Evolutionary conservation across 2,329 filamentous ascomycete genomes (phyloP), one percentile per base, ranked within the genome.

Genomic region (Ascochyta fabae): DNA sequence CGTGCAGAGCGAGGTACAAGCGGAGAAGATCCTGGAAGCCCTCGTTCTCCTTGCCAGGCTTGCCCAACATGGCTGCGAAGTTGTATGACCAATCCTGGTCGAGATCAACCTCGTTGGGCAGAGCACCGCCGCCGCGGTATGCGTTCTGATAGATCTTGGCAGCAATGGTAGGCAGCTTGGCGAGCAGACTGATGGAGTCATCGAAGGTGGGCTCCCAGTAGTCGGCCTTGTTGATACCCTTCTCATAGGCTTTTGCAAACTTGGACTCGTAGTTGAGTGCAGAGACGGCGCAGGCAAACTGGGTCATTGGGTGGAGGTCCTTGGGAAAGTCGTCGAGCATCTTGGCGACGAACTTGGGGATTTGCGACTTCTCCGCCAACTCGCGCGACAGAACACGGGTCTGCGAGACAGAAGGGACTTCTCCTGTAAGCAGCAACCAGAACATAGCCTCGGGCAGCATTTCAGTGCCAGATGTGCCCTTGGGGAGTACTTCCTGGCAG

Each of bases 371-470:
- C 75, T 93, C 89, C 47, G 95, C 95, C 23, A 98, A 83, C 77
- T 98, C 89, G 55, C 88, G 86, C 42, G 92, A 96, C 68, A 99
- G 87, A 40, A 80, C 82, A 69, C 94, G 90, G 60, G 95, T 86
- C 78, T 99, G 95, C 60, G 81, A 81, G 22, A 88, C 89, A 1
- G 90, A 91, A 23, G 95, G 95, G 22, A 98, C 90, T 78, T 96
- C 85, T 56, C 95, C 95, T 9, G 95, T 99, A 67, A 99, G 83
- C 46, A 99, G 87, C 38, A 98, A 87, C 95, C 95, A 99, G 84
- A 99, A 99, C 95, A 99, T 99, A 77, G 94, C 88, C 79, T 99
- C 95, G 43, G 95, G 95, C 12, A 98, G 86, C 95, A 98, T 99
- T 80, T 98, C 94, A 6, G 92, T 96, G 69, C 94, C 92, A 3